These are phyloP conservation scores for Vitis hybrid DNA, from an alignment of 177 flowering plant genomes.

Conservation along the genomic window DNA sequence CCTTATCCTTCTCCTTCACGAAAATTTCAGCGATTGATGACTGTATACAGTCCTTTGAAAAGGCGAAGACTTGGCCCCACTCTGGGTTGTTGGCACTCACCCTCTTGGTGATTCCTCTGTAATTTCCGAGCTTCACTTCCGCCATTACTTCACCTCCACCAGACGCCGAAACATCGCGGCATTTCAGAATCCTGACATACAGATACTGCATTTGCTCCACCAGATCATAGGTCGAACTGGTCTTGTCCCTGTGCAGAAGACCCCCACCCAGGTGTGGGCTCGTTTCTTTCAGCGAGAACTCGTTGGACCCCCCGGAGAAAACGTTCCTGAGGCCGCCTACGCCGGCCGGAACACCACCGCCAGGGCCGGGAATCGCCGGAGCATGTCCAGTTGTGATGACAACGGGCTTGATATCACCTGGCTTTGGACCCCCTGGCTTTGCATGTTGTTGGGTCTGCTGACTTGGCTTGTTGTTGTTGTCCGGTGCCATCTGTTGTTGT, in stretches of 20 bases:
- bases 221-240: constrained; percentile 59
- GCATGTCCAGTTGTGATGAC: constrained; percentile 37
- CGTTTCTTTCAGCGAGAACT: constrained; percentile 59
- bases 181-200: constrained; percentile 62
- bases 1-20: constrained; percentile 48
- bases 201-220: constrained; percentile 81
- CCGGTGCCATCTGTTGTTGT: constrained; percentile 15
- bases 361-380: constrained; percentile 14
- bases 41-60: constrained; percentile 61
- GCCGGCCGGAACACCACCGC: constrained; percentile 5
- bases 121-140: constrained; percentile 70
- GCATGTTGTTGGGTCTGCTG: constrained; percentile 20
- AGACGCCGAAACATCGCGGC: constrained; percentile 30
- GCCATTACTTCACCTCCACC: constrained; percentile 43
- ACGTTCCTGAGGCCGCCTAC: constrained; percentile 23
- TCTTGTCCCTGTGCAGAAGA: constrained; percentile 37
- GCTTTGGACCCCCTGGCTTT: constrained; percentile 31
- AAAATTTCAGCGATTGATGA: constrained; percentile 52
- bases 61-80: constrained; percentile 73
- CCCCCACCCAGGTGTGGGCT: constrained; percentile 62
- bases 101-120: constrained; percentile 55
- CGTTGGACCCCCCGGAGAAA: constrained; percentile 23
- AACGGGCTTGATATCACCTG: constrained; percentile 50
- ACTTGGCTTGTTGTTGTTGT: constrained; percentile 12
- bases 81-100: constrained; percentile 30